phyloP scores from a whole-genome alignment of 2,329 filamentous ascomycete genomes.

The Cladosporium sp. region DNA sequence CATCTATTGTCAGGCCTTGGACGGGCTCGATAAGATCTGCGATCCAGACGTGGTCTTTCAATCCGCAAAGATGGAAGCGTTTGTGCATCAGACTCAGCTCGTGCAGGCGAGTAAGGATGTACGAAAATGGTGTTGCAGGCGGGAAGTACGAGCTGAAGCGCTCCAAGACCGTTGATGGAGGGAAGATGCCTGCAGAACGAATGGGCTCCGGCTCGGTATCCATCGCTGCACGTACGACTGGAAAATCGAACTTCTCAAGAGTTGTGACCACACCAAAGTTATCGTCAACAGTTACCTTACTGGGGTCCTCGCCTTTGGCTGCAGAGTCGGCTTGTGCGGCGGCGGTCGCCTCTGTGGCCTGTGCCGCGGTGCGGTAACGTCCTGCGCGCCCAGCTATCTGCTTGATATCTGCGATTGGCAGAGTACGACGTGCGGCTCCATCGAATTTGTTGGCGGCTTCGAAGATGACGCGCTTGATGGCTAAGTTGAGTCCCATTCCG shows the following conservation, averaged over 20 bases:
- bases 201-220: slow-evolving; percentile 60
- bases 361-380: slow-evolving; percentile 68
- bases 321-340: slow-evolving; percentile 25
- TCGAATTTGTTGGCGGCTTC: slow-evolving; percentile 71
- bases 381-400: slow-evolving; percentile 93
- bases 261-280: slow-evolving; percentile 70
- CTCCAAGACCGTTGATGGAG: slow-evolving; percentile 66
- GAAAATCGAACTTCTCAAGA: slow-evolving; percentile 65
- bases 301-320: slow-evolving; percentile 24
- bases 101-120: slow-evolving; percentile 70
- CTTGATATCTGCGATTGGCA: slow-evolving; percentile 76
- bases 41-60: slow-evolving; percentile 59
- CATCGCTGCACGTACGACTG: slow-evolving; percentile 60
- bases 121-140: slow-evolving; percentile 72
- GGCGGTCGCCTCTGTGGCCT: slow-evolving; percentile 34
- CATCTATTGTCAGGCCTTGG: slow-evolving; percentile 60
- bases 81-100: slow-evolving; percentile 61
- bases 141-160: slow-evolving; percentile 79
- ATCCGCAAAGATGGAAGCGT: slow-evolving; percentile 65
- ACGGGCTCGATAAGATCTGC: slow-evolving; percentile 72
- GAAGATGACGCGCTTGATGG: slow-evolving; percentile 84
- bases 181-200: slow-evolving; percentile 65
- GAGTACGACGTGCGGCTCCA: slow-evolving; percentile 50
- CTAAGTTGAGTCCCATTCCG: slow-evolving; percentile 92
- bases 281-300: slow-evolving; percentile 14